phyloP scores from a whole-genome alignment of 202 grass and related monocot genomes.

The Panicum virgatum region DNA sequence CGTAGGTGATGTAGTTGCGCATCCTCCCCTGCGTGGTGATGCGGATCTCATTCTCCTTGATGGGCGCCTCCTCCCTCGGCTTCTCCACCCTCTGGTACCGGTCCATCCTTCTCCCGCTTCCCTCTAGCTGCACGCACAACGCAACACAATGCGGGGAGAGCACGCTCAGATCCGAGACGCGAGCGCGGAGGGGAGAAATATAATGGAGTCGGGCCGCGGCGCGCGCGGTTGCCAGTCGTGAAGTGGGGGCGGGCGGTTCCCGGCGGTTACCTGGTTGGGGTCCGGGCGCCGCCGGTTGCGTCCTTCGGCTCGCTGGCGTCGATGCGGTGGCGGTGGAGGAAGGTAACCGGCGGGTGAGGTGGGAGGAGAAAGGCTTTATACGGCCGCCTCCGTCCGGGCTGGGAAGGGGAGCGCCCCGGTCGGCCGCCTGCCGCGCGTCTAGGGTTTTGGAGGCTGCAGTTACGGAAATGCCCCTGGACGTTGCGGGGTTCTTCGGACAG shows the following conservation, averaged over 20 bases:
- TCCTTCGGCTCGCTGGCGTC: conserved; percentile 23
- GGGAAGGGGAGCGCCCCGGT: conserved; percentile 42
- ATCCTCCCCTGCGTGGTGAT: conserved; percentile 97
- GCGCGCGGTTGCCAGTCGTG: background rate
- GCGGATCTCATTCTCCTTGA: conserved; percentile 99
- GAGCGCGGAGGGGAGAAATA: background rate
- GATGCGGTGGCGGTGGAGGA: conserved; percentile 19
- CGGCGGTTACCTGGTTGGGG: conserved; percentile 19
- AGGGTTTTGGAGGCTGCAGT: conserved; percentile 57
- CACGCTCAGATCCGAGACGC: conserved; percentile 28
- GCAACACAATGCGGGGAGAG: background rate
- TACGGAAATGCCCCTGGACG: conserved; percentile 37
- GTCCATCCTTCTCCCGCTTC: conserved; percentile 56
- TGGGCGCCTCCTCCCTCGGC: conserved; percentile 89
- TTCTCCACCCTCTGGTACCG: conserved; percentile 97
- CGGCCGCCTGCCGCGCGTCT: conserved; percentile 44
- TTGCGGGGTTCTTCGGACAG: background rate
- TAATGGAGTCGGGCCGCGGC: background rate
- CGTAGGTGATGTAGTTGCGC: conserved; percentile 99
- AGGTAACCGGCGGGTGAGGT: conserved; percentile 16
- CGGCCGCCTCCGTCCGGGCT: conserved; percentile 40
- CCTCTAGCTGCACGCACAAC: conserved; percentile 9
- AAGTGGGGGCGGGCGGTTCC: background rate
- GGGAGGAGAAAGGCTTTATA: conserved; percentile 41
- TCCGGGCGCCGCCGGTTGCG: background rate